Evolutionary conservation across 176 grass and related monocot species (phyloP), one percentile per base, ranked within the genome.

Genomic region (Triticum monococcum): DNA sequence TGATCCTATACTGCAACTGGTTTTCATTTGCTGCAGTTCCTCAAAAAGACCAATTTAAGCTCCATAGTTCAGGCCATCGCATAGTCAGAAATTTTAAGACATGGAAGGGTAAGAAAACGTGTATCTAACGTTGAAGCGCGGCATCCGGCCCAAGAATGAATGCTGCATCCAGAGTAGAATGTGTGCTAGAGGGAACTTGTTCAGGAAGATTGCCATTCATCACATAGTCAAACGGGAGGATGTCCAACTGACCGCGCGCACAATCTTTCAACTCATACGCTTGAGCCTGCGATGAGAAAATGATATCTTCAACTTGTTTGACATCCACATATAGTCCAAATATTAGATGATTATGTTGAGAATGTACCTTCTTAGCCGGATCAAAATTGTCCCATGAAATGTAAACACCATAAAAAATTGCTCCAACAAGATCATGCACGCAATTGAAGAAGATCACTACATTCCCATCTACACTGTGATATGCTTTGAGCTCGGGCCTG

Each of bases 341-440:
- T n/a, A 41, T 17, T 8, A 12, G 16, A 48, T 80, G 5, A 12
- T 1, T 52, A 22, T 24, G 18, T 52, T 75, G 3, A 64, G 79
- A 6, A 12, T 12, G 14, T 88, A 89, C 75, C 75, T 73, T 72
- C 3, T 79, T 59, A 24, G 8, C 3, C 8, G 32, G 3, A 63
- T 74, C 33, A 63, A 89, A 80, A 0, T 79, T 25, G 0, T 74
- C n/a, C 5, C 5, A 38, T 5, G 41, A 7, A 7, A 32, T 0
- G 7, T 89, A 89, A 6, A 6, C 43, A 75, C 45, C 17, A 30
- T 0, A 4, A 64, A 76, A 86, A 1, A 0, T 1, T 83, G 84
- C 88, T 41, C 84, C 88, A 38, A 86, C 84, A 71, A 90, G 18
- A 18, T 72, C 40, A 48, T 86, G 26, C 9, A 90, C 40, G 0